These are phyloP conservation scores for Hordeum vulgare DNA, from an alignment of 176 grass and related monocot species.

Conservation along the genomic window MorexV3_pseudomolecules_assembly NC_058524.1:493509600-493510099, in stretches of 20 bases:
- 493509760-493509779: neutral
- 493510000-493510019: neutral
- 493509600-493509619: too few relatives aligned
- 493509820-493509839: slow-evolving; percentile 17
- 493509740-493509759: neutral
- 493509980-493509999: neutral
- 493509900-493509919: neutral
- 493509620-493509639: too few relatives aligned
- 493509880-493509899: neutral
- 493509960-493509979: neutral
- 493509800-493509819: slow-evolving; percentile 18
- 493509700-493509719: neutral
- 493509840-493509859: neutral
- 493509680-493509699: too few relatives aligned
- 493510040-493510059: neutral
- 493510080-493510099: slow-evolving; percentile 3
- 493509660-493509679: neutral
- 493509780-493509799: neutral
- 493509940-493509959: neutral
- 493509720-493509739: neutral
- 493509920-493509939: neutral
- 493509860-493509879: slow-evolving; percentile 12
- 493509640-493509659: neutral
- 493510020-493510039: neutral
- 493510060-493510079: slow-evolving; percentile 10